Evolutionary conservation across 2,329 filamentous ascomycete genomes (phyloP).

Genomic region (Pyricularia sp.): DNA sequence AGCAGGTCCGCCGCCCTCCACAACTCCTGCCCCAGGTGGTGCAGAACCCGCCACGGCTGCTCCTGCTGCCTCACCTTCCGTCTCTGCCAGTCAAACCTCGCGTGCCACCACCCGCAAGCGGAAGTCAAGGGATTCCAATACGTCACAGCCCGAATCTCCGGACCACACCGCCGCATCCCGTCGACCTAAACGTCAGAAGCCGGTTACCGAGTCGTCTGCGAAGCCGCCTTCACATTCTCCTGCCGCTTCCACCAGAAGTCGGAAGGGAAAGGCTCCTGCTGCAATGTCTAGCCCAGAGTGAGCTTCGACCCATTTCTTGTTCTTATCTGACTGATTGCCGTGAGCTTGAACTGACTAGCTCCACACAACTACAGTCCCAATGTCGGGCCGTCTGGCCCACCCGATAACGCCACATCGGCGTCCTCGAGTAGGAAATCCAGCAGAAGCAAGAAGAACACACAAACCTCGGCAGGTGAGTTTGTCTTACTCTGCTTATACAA

Average conservation of each 20-base stretch:
- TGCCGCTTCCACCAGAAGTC: constrained; percentile 35
- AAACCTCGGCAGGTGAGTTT: constrained; percentile 18
- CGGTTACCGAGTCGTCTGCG: background rate
- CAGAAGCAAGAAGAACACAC: constrained; percentile 56
- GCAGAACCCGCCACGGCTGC: constrained; percentile 25
- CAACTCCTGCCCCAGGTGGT: constrained; percentile 2
- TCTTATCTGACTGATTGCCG: background rate
- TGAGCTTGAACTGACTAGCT: constrained; percentile 2
- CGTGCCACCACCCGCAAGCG: constrained; percentile 59
- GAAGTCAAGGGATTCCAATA: constrained; percentile 53
- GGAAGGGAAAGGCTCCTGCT: constrained; percentile 50
- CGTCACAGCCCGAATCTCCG: constrained; percentile 25
- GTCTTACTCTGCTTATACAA: background rate
- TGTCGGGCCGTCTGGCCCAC: constrained; percentile 38
- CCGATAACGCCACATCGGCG: constrained; percentile 48
- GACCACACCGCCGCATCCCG: constrained; percentile 33
- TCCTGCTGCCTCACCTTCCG: constrained; percentile 29
- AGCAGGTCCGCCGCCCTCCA: constrained; percentile 30
- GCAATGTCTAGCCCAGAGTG: constrained; percentile 71
- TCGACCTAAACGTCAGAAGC: constrained; percentile 60
- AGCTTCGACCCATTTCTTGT: constrained; percentile 14
- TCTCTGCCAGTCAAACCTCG: constrained; percentile 26
- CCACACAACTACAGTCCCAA: constrained; percentile 5
- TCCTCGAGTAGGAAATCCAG: constrained; percentile 65
- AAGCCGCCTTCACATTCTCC: constrained; percentile 20